phyloP scores from a whole-genome alignment of 1,284 basidiomycete genomes.

The Ceratobasidium sp. region DNA sequence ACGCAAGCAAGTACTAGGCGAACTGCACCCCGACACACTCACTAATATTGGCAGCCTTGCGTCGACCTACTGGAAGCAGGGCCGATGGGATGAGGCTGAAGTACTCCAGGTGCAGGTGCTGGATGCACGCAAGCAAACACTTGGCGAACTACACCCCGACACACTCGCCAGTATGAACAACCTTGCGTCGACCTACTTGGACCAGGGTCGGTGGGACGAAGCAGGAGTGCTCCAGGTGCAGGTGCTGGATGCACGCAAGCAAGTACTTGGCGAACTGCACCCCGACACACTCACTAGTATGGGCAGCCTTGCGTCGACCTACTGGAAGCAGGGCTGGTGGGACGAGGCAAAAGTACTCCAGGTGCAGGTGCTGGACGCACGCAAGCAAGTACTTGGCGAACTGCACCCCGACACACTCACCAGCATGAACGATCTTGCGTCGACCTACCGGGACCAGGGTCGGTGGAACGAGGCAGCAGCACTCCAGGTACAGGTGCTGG shows the following conservation, averaged over 20 bases:
- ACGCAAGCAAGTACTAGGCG: too few relatives aligned
- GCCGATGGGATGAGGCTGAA: too few relatives aligned
- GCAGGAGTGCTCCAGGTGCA: too few relatives aligned
- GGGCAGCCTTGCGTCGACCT: neutral
- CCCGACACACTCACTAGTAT: neutral
- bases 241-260: too few relatives aligned
- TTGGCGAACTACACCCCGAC: too few relatives aligned
- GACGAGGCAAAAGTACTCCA: neutral
- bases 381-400: constrained; percentile 3
- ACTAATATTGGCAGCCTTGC: neutral
- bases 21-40: constrained; percentile 1
- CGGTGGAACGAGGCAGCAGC: neutral
- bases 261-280: neutral
- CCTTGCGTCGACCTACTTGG: too few relatives aligned
- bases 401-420: neutral
- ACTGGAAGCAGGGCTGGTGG: neutral
- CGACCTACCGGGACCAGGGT: too few relatives aligned
- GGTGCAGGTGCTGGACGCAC: neutral
- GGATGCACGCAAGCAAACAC: too few relatives aligned
- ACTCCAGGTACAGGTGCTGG: neutral
- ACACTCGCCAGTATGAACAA: too few relatives aligned
- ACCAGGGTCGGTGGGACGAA: too few relatives aligned
- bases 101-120: too few relatives aligned
- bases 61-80: neutral
- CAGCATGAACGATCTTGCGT: neutral